Percentiles rank a stretch among this genome's conserved stretches.
These are phyloP conservation scores for Magnusiomyces tetraspermus DNA, from an alignment of 1,139 yeast species.

Conservation along the genomic window DNA sequence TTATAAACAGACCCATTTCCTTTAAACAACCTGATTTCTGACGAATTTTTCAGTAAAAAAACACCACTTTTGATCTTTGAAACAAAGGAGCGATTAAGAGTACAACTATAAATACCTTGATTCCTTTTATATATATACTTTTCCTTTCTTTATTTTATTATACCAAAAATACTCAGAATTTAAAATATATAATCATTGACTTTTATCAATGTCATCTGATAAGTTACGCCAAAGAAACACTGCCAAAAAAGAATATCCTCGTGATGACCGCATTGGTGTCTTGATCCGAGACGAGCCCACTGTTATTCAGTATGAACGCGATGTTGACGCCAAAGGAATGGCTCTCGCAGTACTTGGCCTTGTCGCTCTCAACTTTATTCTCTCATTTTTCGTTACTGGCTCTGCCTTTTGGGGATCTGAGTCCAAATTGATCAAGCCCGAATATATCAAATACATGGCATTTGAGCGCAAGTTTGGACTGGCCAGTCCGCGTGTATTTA, in stretches of 20 bases:
- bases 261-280: background rate
- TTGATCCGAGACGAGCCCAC: slow-evolving; percentile 11
- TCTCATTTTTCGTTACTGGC: slow-evolving; percentile 33
- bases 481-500: slow-evolving; percentile 28
- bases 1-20: background rate
- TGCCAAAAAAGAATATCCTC: background rate
- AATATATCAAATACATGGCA: slow-evolving; percentile 33
- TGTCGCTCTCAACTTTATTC: slow-evolving; percentile 37
- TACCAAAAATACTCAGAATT: background rate
- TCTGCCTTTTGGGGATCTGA: slow-evolving; percentile 36
- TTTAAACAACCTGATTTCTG: background rate
- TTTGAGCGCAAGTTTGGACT: slow-evolving; percentile 16
- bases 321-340: slow-evolving; percentile 12
- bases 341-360: slow-evolving; percentile 32
- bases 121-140: background rate
- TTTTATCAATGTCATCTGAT: background rate
- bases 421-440: slow-evolving; percentile 43
- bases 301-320: slow-evolving; percentile 10
- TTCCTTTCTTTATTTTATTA: background rate
- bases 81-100: background rate
- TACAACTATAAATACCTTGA: background rate
- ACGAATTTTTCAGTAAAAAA: background rate
- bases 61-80: background rate
- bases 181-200: too few species aligned
- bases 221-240: background rate